Conservation (phyloP, 306 rosid genomes). For the Vicia faba region DNA sequence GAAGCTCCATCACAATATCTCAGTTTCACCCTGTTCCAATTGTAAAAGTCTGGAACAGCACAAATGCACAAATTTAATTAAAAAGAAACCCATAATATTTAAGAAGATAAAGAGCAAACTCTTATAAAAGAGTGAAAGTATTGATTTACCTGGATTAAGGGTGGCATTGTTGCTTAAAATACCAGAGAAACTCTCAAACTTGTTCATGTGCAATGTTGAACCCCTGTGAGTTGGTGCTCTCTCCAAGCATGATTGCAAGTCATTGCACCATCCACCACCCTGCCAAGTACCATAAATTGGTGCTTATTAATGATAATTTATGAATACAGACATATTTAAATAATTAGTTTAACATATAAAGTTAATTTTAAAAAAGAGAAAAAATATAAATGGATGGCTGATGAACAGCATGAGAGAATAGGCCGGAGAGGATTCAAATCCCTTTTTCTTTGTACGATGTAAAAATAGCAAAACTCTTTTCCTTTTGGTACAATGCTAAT, state of each 20-base stretch:
- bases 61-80: conserved; percentile 9
- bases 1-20: conserved; percentile 98
- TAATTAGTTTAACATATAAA: no score
- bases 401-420: no score
- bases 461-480: no score
- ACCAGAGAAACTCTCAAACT: conserved; percentile 68
- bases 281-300: conserved; percentile 30
- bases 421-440: no score
- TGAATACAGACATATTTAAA: neutral
- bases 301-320: conserved; percentile 23
- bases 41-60: conserved; percentile 77
- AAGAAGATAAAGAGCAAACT: neutral
- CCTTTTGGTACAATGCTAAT: no score
- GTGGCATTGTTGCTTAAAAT: conserved; percentile 75
- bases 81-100: no score
- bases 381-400: no score
- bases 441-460: no score
- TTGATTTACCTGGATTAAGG: conserved; percentile 70
- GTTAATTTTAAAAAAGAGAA: no score
- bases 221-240: conserved; percentile 79
- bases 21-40: conserved; percentile 96
- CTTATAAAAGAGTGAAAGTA: no score
- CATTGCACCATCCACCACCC: conserved; percentile 99
- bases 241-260: conserved; percentile 67
- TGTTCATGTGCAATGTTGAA: conserved; percentile 72